Evolutionary conservation across 805 yeast species (phyloP), one percentile per base, ranked within the genome.

Genomic region (Nakazawaea anatomiae): DNA sequence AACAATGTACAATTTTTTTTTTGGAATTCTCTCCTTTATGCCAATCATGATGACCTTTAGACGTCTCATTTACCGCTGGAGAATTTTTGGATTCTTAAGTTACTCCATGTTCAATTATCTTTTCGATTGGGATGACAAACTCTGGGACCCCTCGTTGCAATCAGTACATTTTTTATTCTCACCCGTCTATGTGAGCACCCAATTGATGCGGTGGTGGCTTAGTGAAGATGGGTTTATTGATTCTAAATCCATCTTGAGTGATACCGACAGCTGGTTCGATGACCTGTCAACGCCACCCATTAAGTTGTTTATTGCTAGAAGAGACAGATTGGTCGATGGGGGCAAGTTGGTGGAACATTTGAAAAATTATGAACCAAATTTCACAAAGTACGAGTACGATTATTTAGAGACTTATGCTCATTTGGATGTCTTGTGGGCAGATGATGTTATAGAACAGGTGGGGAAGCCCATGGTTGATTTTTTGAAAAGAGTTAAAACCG

Each of bases 131-230:
- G 80, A 77, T 61, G 96, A 89, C 59, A 64, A 65, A 11, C 71
- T 86, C 31, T 94, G 97, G 85, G 87, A 90, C 61, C 71, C 68
- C 29, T 68, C 74, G 30, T 68, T 89, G 28, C 74, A 92, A 58
- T 78, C 80, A 54, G 74, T 91, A 35, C 89, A 88, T 66, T 90
- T 92, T 55, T 67, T 91, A 5, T 91, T 89, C 63, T 85, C 96
- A 3, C 96, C 96, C 0, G 88, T 87, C 5, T 87, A 80, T 63
- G 85, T 91, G 12, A 84, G 95, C 29, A 75, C 89, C 1, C 80
- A 82, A 56, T 71, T 88, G 52, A 90, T 92, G 96, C 75, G 80
- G 44, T 94, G 98, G 97, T 92, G 98, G 98, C 70, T 90, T 25
- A 81, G 82, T 42, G 61, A 63, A 7, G 68, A 65, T 51, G 73